These are phyloP conservation scores for Amorphotheca resinae DNA, from an alignment of 495 filamentous ascomycete species.

Conservation along the genomic window DNA sequence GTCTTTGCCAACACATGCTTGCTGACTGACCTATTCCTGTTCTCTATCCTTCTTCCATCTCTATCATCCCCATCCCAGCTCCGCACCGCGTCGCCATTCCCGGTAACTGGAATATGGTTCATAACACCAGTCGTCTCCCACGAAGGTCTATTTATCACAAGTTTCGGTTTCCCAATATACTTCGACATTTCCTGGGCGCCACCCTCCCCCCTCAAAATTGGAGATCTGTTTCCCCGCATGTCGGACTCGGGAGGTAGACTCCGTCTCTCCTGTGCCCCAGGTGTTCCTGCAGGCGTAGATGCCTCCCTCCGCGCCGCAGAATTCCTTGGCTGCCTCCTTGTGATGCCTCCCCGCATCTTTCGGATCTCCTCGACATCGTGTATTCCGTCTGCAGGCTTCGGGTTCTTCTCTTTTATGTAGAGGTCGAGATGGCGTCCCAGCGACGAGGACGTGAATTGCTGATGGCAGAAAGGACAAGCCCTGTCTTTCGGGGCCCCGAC, in stretches of 20 bases:
- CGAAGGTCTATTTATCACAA: conserved; percentile 12
- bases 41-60: conserved; percentile 15
- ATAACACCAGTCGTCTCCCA: conserved; percentile 78
- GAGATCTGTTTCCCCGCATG: conserved; percentile 14
- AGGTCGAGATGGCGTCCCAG: conserved; percentile 87
- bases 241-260: conserved; percentile 13
- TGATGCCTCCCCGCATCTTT: conserved; percentile 69
- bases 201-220: conserved; percentile 12
- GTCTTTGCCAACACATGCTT: conserved; percentile 39
- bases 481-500: conserved; percentile 55
- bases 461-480: conserved; percentile 71
- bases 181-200: not conserved
- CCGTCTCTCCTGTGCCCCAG: conserved; percentile 15
- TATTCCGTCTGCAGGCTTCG: conserved; percentile 67
- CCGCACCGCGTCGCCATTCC: conserved; percentile 11
- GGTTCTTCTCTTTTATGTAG: conserved; percentile 80
- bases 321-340: conserved; percentile 61
- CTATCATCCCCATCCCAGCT: conserved; percentile 18
- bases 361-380: conserved; percentile 82
- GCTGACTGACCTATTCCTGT: conserved; percentile 22
- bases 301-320: conserved; percentile 40
- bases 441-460: conserved; percentile 81
- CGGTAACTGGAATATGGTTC: conserved; percentile 49
- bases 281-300: conserved; percentile 31
- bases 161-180: conserved; percentile 12